phyloP scores from a whole-genome alignment of 2,329 filamentous ascomycete genomes.

The Domatiomyces catenatus region DNA sequence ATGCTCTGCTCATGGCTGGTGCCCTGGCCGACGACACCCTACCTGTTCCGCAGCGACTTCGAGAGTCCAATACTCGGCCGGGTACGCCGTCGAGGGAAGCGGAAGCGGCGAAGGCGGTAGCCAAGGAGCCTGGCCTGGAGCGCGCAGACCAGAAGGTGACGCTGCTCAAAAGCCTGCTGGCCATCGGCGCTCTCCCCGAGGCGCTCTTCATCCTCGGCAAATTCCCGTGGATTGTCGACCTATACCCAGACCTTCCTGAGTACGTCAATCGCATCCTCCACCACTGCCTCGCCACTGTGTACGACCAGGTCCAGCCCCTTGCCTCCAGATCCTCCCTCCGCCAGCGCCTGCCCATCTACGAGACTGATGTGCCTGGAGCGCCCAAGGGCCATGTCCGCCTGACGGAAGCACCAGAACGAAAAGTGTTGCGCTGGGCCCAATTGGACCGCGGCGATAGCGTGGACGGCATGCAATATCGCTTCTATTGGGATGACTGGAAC shows the following conservation, averaged over 20 bases:
- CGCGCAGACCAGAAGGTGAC: constrained; percentile 77
- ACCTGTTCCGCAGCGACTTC: constrained; percentile 34
- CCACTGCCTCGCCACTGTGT: constrained; percentile 65
- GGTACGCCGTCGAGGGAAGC: constrained; percentile 37
- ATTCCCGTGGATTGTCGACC: constrained; percentile 82
- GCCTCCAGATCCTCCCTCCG: constrained; percentile 26
- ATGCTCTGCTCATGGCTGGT: constrained; percentile 75
- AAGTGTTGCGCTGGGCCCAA: constrained; percentile 66
- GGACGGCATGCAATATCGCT: constrained; percentile 64
- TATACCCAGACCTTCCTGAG: constrained; percentile 64
- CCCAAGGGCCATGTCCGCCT: constrained; percentile 55
- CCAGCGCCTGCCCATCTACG: constrained; percentile 36
- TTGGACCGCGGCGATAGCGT: constrained; percentile 62
- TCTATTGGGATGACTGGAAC: constrained; percentile 95
- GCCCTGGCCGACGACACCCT: constrained; percentile 69
- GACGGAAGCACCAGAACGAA: constrained; percentile 44
- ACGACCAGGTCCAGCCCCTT: constrained; percentile 37
- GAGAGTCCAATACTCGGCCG: constrained; percentile 39
- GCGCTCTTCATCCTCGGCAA: constrained; percentile 80
- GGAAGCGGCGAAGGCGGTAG: constrained; percentile 29
- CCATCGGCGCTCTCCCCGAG: constrained; percentile 84
- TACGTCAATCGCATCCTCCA: constrained; percentile 74
- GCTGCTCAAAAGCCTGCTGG: constrained; percentile 69
- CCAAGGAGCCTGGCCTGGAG: constrained; percentile 45
- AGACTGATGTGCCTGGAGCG: constrained; percentile 50